Evolutionary conservation across 2,329 filamentous ascomycete genomes (phyloP).

Genomic region (Apiospora pterosperma): DNA sequence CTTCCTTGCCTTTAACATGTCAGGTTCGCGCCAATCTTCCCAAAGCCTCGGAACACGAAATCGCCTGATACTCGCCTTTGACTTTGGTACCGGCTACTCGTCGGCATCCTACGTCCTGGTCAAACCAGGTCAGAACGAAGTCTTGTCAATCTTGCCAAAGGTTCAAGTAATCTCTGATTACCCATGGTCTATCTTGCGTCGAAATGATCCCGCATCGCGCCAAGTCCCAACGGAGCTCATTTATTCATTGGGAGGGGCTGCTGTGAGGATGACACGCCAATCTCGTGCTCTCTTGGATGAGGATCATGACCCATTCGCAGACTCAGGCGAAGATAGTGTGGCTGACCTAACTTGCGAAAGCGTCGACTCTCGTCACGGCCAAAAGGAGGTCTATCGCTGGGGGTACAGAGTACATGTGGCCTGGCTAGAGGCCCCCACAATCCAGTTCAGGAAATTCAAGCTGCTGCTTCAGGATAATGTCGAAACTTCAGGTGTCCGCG

Average conservation of each 20-base stretch:
- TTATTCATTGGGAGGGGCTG: background rate
- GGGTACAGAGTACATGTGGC: slow-evolving; percentile 12
- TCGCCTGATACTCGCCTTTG: background rate
- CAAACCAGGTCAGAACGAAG: background rate
- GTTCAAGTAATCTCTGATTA: background rate
- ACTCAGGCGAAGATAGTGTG: background rate
- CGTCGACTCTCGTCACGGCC: background rate
- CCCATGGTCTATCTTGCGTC: background rate
- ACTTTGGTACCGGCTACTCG: background rate
- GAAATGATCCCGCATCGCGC: background rate
- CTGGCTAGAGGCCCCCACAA: slow-evolving; percentile 7
- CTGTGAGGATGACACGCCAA: background rate
- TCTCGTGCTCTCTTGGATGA: background rate
- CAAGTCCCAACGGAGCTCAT: background rate
- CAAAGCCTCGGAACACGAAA: background rate
- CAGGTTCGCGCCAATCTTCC: background rate
- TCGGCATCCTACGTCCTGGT: background rate
- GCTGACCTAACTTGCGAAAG: background rate
- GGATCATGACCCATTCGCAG: background rate
- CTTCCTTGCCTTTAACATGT: background rate
- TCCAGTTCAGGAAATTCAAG: slow-evolving; percentile 11
- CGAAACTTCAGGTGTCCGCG: slow-evolving; percentile 7
- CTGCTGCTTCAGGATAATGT: slow-evolving; percentile 10
- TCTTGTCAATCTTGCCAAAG: background rate
- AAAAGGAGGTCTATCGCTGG: slow-evolving; percentile 9